Percentiles rank a stretch among this genome's conserved stretches.
phyloP scores from a whole-genome alignment of 352 stramenopile genomes.

The Blastocystis sp. region DNA sequence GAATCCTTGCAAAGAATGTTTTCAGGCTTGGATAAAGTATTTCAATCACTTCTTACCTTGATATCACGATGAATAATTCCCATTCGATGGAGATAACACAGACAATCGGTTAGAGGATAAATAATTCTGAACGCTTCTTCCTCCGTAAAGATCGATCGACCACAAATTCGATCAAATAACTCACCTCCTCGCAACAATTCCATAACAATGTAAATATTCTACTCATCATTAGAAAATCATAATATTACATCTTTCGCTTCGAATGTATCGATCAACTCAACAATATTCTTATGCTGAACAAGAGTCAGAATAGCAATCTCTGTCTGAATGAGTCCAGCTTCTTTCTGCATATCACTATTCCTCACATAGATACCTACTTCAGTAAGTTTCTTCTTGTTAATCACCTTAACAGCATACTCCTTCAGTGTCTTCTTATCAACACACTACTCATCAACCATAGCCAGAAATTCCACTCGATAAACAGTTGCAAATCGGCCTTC shows the following conservation, averaged over 20 bases:
- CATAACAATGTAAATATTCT: conserved; percentile 95
- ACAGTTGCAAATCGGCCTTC: conserved; percentile 83
- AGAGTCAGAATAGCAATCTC: conserved; percentile 90
- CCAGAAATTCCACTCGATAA: conserved; percentile 77
- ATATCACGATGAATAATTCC: conserved; percentile 80
- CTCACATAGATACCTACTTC: conserved; percentile 47
- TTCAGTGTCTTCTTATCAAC: conserved; percentile 73
- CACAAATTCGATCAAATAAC: conserved; percentile 92
- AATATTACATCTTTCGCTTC: conserved; percentile 76
- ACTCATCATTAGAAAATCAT: neutral
- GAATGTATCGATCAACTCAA: conserved; percentile 80
- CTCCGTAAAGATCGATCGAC: conserved; percentile 81
- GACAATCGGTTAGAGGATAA: conserved; percentile 80
- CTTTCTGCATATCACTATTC: conserved; percentile 70
- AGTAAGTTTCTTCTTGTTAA: conserved; percentile 84
- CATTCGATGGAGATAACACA: conserved; percentile 84
- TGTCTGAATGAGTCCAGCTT: conserved; percentile 84
- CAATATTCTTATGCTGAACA: conserved; percentile 75
- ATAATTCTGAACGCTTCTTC: conserved; percentile 82
- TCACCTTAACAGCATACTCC: conserved; percentile 84
- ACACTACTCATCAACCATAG: conserved; percentile 71
- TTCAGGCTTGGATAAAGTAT: conserved; percentile 71
- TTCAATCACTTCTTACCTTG: conserved; percentile 25
- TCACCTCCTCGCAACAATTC: conserved; percentile 91
- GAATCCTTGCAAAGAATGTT: conserved; percentile 82